A percentile compares a stretch with the other conserved stretches of the same genome.
Evolutionary conservation across 1,284 basidiomycete species (phyloP).

Genomic region (Tetrapyrgos nigripes): DNA sequence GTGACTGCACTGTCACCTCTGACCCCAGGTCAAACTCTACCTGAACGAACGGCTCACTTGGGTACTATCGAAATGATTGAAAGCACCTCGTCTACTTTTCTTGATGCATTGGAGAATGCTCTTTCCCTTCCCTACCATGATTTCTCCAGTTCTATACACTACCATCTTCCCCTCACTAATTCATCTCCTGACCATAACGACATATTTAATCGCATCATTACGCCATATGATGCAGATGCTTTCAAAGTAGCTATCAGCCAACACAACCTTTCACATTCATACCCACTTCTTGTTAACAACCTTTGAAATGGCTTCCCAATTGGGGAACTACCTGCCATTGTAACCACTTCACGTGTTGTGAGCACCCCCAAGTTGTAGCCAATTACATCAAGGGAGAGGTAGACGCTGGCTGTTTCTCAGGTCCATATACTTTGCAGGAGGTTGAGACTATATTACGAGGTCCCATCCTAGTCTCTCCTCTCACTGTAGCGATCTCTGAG

Average conservation of each 20-base stretch:
- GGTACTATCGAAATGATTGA: background rate
- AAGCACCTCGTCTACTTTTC: background rate
- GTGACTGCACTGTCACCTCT: background rate
- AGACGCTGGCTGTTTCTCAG: background rate
- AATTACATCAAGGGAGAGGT: slow-evolving; percentile 10
- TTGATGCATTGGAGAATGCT: background rate
- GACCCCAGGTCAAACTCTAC: background rate
- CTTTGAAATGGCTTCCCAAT: slow-evolving; percentile 19
- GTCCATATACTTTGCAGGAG: slow-evolving; percentile 10
- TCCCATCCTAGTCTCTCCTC: slow-evolving; percentile 29
- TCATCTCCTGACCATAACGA: background rate
- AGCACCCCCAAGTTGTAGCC: background rate
- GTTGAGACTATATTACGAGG: slow-evolving; percentile 24
- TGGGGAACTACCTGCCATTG: slow-evolving; percentile 16
- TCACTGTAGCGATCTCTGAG: slow-evolving; percentile 23
- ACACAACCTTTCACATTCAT: slow-evolving; percentile 20
- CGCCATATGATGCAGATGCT: too few relatives aligned
- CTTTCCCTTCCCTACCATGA: background rate
- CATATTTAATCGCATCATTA: background rate
- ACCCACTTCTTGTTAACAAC: slow-evolving; percentile 33
- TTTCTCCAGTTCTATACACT: background rate
- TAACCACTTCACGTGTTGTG: slow-evolving; percentile 4
- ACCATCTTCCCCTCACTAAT: background rate
- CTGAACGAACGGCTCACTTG: background rate
- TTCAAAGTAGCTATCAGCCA: background rate